Evolutionary conservation across 768 basidiomycete genomes (phyloP).

Genomic region (Chiua virens): DNA sequence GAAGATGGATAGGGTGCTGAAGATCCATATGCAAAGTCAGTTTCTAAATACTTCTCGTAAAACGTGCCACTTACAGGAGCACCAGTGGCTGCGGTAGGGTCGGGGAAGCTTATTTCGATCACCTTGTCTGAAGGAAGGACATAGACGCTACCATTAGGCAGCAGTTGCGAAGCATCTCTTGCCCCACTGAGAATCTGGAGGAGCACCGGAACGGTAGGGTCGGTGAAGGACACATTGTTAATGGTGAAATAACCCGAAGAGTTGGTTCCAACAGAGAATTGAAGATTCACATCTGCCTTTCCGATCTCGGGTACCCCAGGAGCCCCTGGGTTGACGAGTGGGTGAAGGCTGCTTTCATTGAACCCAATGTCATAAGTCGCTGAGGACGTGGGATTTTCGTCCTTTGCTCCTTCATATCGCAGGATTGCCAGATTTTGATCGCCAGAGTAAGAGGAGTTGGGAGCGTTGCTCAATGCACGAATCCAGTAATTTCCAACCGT

Average conservation of each 20-base stretch:
- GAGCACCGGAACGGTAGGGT: conserved; percentile 49
- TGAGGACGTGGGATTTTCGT: conserved; percentile 37
- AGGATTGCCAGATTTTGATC: conserved; percentile 50
- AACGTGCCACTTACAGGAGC: conserved; percentile 24
- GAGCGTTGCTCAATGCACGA: conserved; percentile 38
- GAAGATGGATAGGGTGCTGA: conserved; percentile 37
- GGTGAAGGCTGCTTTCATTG: conserved; percentile 40
- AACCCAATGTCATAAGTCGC: conserved; percentile 29
- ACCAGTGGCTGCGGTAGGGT: conserved; percentile 17
- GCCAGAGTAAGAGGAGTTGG: conserved; percentile 26
- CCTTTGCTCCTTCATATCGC: conserved; percentile 43
- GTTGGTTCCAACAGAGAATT: conserved; percentile 9
- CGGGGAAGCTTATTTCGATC: conserved; percentile 46
- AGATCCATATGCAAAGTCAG: neutral
- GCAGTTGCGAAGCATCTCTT: conserved; percentile 38
- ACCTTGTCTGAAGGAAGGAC: conserved; percentile 40
- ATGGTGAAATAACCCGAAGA: conserved; percentile 8
- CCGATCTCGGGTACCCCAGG: conserved; percentile 37
- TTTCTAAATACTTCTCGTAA: neutral
- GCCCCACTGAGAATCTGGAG: conserved; percentile 56
- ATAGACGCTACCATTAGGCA: conserved; percentile 49
- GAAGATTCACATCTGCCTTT: conserved; percentile 38
- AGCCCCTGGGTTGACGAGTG: conserved; percentile 29
- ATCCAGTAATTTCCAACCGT: conserved; percentile 54
- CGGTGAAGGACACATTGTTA: conserved; percentile 32